A percentile compares a stretch with the other conserved stretches of the same genome.
Evolutionary conservation across 1,139 yeast genomes (phyloP).

Genomic region (Spathaspora jeffriesii): DNA sequence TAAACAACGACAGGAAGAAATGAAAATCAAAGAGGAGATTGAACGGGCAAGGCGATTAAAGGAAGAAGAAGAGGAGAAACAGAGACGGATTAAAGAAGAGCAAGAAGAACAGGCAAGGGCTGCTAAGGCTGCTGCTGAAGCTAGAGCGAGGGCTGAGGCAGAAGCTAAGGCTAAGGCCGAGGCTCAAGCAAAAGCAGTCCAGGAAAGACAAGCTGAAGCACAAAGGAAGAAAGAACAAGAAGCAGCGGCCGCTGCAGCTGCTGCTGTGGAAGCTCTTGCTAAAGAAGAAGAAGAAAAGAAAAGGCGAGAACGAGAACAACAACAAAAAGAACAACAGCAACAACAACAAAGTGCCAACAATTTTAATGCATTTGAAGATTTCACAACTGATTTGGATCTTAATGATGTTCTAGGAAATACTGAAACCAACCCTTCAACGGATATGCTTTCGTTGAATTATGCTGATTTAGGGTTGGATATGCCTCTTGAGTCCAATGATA

Average conservation of each 20-base stretch:
- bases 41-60: constrained; percentile 31
- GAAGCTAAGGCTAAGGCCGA: constrained; percentile 16
- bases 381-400: constrained; percentile 11
- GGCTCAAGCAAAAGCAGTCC: constrained; percentile 13
- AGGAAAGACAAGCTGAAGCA: constrained; percentile 17
- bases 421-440: constrained; percentile 34
- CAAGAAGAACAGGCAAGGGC: constrained; percentile 19
- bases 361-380: constrained; percentile 14
- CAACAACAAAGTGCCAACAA: constrained; percentile 10
- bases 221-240: constrained; percentile 19
- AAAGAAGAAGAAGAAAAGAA: constrained; percentile 15
- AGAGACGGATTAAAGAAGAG: constrained; percentile 17
- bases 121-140: constrained; percentile 18
- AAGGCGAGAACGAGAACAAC: constrained; percentile 14
- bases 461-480: constrained; percentile 13
- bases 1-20: constrained; percentile 43
- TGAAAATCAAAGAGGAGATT: constrained; percentile 39
- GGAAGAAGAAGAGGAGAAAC: constrained; percentile 20
- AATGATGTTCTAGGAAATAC: constrained; percentile 18
- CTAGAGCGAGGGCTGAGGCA: constrained; percentile 14
- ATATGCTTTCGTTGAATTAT: constrained; percentile 36
- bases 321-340: constrained; percentile 8
- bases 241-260: constrained; percentile 8
- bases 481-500: constrained; percentile 12
- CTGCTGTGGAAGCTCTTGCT: neutral